Conservation (phyloP, 2,329 filamentous ascomycete species). For the Daldinia sp. region DNA sequence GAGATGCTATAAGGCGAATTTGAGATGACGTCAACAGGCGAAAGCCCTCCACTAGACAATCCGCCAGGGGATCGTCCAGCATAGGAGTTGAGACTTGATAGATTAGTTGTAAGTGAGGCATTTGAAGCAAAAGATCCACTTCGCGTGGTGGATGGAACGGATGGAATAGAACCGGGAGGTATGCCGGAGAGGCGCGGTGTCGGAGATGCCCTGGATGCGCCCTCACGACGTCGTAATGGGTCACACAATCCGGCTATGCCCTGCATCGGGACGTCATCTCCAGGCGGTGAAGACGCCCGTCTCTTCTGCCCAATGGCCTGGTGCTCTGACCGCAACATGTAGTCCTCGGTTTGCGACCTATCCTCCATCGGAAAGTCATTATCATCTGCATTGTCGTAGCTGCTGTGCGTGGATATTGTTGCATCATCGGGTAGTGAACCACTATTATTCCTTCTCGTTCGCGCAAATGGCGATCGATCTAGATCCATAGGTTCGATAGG, state of each 20-base stretch:
- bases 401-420: conserved; percentile 58
- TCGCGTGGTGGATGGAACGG: conserved; percentile 59
- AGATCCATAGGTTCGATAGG: conserved; percentile 59
- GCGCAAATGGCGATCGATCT: conserved; percentile 61
- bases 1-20: conserved; percentile 64
- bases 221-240: conserved; percentile 62
- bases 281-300: conserved; percentile 66
- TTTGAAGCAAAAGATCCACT: conserved; percentile 63
- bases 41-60: conserved; percentile 60
- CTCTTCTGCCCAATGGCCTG: conserved; percentile 65
- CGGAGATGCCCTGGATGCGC: conserved; percentile 64
- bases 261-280: conserved; percentile 60
- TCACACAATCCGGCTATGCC: conserved; percentile 58
- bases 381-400: conserved; percentile 65
- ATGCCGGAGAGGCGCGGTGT: conserved; percentile 63
- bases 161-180: conserved; percentile 59
- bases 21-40: conserved; percentile 55
- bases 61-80: conserved; percentile 63
- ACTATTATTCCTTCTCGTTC: conserved; percentile 64
- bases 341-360: conserved; percentile 62
- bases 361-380: conserved; percentile 61
- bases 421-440: conserved; percentile 59
- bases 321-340: conserved; percentile 52
- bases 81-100: conserved; percentile 58
- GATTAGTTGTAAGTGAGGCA: conserved; percentile 59